Conservation (phyloP, 2,329 filamentous ascomycete genomes). For the Paradendryphiella salina region DNA sequence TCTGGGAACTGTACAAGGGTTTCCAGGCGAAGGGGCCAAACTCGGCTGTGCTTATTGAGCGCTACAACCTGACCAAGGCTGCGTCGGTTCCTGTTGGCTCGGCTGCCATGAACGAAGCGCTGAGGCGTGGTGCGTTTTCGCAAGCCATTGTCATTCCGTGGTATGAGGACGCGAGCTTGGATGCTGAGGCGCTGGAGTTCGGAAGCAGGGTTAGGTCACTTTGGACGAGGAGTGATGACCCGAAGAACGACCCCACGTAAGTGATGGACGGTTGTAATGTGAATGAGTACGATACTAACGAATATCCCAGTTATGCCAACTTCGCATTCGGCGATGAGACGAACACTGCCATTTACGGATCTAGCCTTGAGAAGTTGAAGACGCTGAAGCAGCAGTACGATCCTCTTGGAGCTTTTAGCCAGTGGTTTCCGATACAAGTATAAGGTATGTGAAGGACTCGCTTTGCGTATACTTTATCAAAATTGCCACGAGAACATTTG, state of each 20-base stretch:
- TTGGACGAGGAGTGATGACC: slow-evolving; percentile 24
- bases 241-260: slow-evolving; percentile 27
- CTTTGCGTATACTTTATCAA: too few relatives aligned
- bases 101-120: slow-evolving; percentile 36
- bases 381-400: slow-evolving; percentile 34
- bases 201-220: slow-evolving; percentile 38
- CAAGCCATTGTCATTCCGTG: slow-evolving; percentile 48
- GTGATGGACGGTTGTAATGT: background rate
- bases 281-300: background rate
- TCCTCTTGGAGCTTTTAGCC: slow-evolving; percentile 27
- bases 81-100: slow-evolving; percentile 19
- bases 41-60: slow-evolving; percentile 41
- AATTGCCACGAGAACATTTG: too few relatives aligned
- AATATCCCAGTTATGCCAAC: slow-evolving; percentile 29
- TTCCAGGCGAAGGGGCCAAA: slow-evolving; percentile 46
- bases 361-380: slow-evolving; percentile 23
- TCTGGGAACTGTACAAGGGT: slow-evolving; percentile 47
- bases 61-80: slow-evolving; percentile 46
- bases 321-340: slow-evolving; percentile 36
- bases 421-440: slow-evolving; percentile 34
- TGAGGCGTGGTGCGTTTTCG: slow-evolving; percentile 40
- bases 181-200: slow-evolving; percentile 43
- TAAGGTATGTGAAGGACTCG: background rate
- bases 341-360: slow-evolving; percentile 29
- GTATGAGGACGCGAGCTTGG: slow-evolving; percentile 46